Base-by-base conservation (phyloP, 352 stramenopile genomes). In the Globisporangium takayamanum region DNA sequence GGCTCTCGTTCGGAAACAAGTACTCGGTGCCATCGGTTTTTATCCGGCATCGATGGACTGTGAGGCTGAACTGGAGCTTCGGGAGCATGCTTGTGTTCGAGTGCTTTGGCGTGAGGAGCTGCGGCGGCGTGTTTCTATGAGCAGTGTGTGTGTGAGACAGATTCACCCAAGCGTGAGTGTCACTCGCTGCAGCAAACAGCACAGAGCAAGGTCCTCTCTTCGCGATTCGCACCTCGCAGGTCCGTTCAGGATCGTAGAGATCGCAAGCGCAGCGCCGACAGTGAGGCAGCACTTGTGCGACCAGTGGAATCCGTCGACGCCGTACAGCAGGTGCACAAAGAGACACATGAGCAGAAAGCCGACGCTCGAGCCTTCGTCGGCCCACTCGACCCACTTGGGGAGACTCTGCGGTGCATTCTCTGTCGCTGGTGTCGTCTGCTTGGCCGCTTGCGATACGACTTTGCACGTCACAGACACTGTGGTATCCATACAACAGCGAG, bases 201-300 rank as follows among this genome's bases (percentile, higher is more conserved):
- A 39, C 2, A n/a, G 20, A 47, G 18, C 26, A 54, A 39, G 18
- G 42, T 22, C 22, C 22, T 22, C 22, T 22, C 22, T 22, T 20
- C 36, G n/a, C 18, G 22, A 33, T 0, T 25, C 60, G 48, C 50
- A 67, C 64, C 69, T 65, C 25, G 67, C 64, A 2, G 80, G 87
- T 5, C 80, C 82, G 36, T 92, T 88, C 4, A 93, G 67, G 54
- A 93, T 87, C 12, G 80, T 93, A 8, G 81, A 88, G 53, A 93
- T 93, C 15, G 84, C 84, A 16, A 93, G 72, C 15, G 84, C 84
- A 0, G 84, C 84, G 53, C 84, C 84, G 33, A 89, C 70, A 1
- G 84, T 93, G 50, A 93, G 72, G 57, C 84, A 93, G 63, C 79
- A 90, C 63, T 93, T 93, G 70, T 93, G 84, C 25, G 79, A 76